These are phyloP conservation scores for Eragrostis tef DNA, from an alignment of 202 grass and related monocot genomes.

Conservation along the genomic window DNA sequence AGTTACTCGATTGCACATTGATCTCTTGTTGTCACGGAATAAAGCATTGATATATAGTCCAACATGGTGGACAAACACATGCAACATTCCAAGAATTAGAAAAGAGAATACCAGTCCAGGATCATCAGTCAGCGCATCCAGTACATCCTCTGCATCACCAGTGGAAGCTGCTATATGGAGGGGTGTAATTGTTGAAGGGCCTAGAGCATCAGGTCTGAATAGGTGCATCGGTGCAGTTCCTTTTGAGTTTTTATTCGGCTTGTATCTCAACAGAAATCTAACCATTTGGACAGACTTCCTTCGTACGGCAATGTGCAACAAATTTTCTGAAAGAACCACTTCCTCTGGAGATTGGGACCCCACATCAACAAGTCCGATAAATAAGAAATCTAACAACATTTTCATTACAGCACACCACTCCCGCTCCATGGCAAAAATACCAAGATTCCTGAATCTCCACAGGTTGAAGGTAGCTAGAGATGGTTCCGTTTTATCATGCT, in stretches of 20 bases:
- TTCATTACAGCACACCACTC: slow-evolving; percentile 90
- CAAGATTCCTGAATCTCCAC: slow-evolving; percentile 71
- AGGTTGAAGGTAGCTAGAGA: slow-evolving; percentile 54
- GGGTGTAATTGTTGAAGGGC: slow-evolving; percentile 69
- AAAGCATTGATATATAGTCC: not conserved
- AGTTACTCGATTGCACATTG: not conserved
- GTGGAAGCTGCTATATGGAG: slow-evolving; percentile 87
- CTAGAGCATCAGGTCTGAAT: slow-evolving; percentile 79
- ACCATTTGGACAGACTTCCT: slow-evolving; percentile 73
- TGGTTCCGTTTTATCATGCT: slow-evolving; percentile 42
- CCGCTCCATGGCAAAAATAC: slow-evolving; percentile 70
- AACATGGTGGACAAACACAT: not conserved
- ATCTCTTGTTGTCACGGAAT: not conserved
- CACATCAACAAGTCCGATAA: slow-evolving; percentile 73
- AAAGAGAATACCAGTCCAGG: slow-evolving; percentile 69
- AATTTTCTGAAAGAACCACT: slow-evolving; percentile 72
- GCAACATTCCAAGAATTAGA: slow-evolving; percentile 40
- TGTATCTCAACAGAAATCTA: slow-evolving; percentile 73
- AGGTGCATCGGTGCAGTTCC: slow-evolving; percentile 55
- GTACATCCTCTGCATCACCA: slow-evolving; percentile 64
- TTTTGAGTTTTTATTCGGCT: slow-evolving; percentile 39
- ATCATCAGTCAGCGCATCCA: slow-evolving; percentile 86
- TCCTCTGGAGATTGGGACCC: slow-evolving; percentile 68
- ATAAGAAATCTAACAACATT: slow-evolving; percentile 81
- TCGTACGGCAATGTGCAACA: slow-evolving; percentile 69